Evolutionary conservation across 108 stramenopile genomes (phyloP).

Genomic region (Skeletonema menzelii): DNA sequence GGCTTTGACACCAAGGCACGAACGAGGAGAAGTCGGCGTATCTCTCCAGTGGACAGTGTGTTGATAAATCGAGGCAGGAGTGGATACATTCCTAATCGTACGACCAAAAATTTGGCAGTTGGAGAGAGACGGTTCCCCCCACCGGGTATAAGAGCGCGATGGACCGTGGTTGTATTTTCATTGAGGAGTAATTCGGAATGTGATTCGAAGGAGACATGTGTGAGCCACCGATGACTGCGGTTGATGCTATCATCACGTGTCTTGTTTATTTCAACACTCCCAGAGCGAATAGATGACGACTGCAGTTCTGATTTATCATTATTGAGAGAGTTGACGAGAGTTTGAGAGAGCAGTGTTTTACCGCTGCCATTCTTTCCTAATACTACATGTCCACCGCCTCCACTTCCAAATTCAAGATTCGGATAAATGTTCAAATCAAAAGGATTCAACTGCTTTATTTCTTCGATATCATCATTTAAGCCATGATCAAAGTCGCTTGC

Average conservation of each 20-base stretch:
- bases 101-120: conserved; percentile 69
- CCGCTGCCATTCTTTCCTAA: conserved; percentile 58
- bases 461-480: not conserved
- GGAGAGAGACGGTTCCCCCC: conserved; percentile 55
- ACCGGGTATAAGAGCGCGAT: conserved; percentile 45
- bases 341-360: conserved; percentile 44
- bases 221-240: conserved; percentile 18
- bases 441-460: not conserved
- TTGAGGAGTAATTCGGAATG: conserved; percentile 53
- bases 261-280: conserved; percentile 12
- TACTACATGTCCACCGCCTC: conserved; percentile 59
- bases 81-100: conserved; percentile 74
- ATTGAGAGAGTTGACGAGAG: conserved; percentile 4
- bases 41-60: conserved; percentile 76
- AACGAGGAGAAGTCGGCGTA: conserved; percentile 76
- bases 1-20: conserved; percentile 61
- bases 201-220: conserved; percentile 77
- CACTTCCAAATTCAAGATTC: conserved; percentile 22
- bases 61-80: conserved; percentile 55
- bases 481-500: not conserved
- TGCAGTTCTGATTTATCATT: conserved; percentile 7
- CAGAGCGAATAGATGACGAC: conserved; percentile 24
- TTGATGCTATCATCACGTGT: not conserved
- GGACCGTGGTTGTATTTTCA: conserved; percentile 34
- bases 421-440: conserved; percentile 29